Percentiles rank a stretch among this genome's conserved stretches.
phyloP scores from a whole-genome alignment of 257 asterid species.

The Galeopsis tetrahit region DNA sequence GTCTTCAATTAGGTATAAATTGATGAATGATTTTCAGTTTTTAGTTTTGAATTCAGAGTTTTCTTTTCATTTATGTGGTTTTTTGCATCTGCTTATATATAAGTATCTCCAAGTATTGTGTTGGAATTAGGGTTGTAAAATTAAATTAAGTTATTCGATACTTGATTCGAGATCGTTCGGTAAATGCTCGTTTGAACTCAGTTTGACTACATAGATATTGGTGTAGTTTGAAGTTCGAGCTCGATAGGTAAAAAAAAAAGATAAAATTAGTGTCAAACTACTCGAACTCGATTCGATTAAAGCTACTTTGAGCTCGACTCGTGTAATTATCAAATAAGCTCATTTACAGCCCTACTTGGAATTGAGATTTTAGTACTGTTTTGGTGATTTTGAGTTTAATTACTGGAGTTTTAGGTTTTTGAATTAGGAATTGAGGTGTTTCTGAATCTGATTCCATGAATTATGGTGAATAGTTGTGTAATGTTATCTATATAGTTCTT shows the following conservation, averaged over 20 bases:
- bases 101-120: background rate
- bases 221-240: no score
- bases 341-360: no score
- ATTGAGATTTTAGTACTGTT: background rate
- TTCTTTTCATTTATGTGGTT: background rate
- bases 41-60: conserved; percentile 6
- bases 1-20: conserved; percentile 49
- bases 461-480: background rate
- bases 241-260: no score
- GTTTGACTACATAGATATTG: no score
- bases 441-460: background rate
- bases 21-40: background rate
- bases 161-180: no score
- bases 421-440: conserved; percentile 10
- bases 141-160: no score
- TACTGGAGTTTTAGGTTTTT: conserved; percentile 15
- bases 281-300: no score
- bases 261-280: no score
- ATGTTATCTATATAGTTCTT: background rate
- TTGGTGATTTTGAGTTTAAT: conserved; percentile 19
- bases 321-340: no score
- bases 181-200: no score
- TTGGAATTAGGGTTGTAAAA: background rate
- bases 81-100: background rate
- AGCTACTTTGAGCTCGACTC: no score